These are phyloP conservation scores for Pichia californica DNA, from an alignment of 805 yeast species.

Conservation along the genomic window DNA sequence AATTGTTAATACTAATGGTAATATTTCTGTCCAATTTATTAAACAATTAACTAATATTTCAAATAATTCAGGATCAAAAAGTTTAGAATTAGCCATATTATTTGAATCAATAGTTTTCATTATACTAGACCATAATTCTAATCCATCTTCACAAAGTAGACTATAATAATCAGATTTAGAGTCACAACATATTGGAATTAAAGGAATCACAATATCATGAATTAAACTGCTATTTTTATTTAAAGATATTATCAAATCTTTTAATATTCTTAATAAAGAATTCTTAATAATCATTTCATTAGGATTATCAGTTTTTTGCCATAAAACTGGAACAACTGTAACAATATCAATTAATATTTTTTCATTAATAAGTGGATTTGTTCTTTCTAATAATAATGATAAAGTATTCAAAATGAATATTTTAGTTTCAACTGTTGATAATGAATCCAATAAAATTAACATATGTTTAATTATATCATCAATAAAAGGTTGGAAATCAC, in stretches of 20 bases:
- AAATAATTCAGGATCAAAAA: constrained; percentile 36
- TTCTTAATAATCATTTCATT: constrained; percentile 44
- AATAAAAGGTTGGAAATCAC: constrained; percentile 59
- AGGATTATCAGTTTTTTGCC: constrained; percentile 54
- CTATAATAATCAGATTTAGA: constrained; percentile 47
- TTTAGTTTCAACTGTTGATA: constrained; percentile 67
- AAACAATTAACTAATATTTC: constrained; percentile 53
- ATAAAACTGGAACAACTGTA: constrained; percentile 56
- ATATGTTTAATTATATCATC: constrained; percentile 44
- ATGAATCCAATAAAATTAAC: constrained; percentile 42
- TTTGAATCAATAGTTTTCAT: constrained; percentile 52
- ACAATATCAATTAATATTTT: constrained; percentile 46
- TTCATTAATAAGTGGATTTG: constrained; percentile 55
- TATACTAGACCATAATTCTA: constrained; percentile 72
- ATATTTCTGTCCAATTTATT: constrained; percentile 64
- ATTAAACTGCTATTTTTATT: constrained; percentile 44
- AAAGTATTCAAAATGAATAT: constrained; percentile 65
- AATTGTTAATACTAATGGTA: constrained; percentile 57
- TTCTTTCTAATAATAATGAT: constrained; percentile 53
- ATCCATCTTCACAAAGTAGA: constrained; percentile 76
- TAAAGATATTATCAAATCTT: constrained; percentile 49
- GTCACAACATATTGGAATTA: constrained; percentile 57
- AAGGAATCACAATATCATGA: constrained; percentile 55
- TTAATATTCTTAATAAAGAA: constrained; percentile 49
- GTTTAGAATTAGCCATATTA: constrained; percentile 25